phyloP scores from a whole-genome alignment of 495 filamentous ascomycete genomes.

The Annulohypoxylon nitens region DNA sequence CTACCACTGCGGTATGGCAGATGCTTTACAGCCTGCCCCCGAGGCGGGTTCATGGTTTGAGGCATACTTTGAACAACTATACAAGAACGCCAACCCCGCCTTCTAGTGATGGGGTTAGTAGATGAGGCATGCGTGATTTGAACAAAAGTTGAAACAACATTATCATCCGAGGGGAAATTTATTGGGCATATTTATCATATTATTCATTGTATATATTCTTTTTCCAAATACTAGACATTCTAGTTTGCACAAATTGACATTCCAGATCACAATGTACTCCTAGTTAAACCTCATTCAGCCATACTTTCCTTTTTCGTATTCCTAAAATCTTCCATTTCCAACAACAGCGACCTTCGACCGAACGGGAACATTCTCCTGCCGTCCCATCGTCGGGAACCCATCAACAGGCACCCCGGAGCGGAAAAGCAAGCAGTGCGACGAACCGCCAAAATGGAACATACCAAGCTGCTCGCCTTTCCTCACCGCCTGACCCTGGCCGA shows the following conservation, averaged over 20 bases:
- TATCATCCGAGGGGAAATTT: background rate
- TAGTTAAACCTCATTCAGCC: background rate
- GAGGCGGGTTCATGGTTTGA: conserved; percentile 80
- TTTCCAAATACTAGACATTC: background rate
- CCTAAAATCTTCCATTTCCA: conserved; percentile 28
- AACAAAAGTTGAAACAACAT: background rate
- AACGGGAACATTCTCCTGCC: conserved; percentile 70
- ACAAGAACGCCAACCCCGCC: conserved; percentile 71
- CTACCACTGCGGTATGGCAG: conserved; percentile 69
- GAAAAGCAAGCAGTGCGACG: conserved; percentile 74
- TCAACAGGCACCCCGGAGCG: conserved; percentile 56
- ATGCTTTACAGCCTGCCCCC: conserved; percentile 68
- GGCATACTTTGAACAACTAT: conserved; percentile 75
- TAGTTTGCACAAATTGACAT: background rate
- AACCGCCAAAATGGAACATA: conserved; percentile 83
- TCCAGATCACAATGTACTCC: background rate
- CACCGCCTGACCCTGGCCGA: conserved; percentile 70
- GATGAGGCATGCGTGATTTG: background rate
- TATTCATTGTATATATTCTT: background rate
- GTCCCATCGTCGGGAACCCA: conserved; percentile 63
- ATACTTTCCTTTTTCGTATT: background rate
- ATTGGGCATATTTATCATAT: background rate
- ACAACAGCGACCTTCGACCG: conserved; percentile 64
- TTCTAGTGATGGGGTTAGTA: conserved; percentile 38
- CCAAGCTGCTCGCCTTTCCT: conserved; percentile 75